Evolutionary conservation across 495 filamentous ascomycete species (phyloP).

Genomic region (Lasiosphaeris hirsuta): DNA sequence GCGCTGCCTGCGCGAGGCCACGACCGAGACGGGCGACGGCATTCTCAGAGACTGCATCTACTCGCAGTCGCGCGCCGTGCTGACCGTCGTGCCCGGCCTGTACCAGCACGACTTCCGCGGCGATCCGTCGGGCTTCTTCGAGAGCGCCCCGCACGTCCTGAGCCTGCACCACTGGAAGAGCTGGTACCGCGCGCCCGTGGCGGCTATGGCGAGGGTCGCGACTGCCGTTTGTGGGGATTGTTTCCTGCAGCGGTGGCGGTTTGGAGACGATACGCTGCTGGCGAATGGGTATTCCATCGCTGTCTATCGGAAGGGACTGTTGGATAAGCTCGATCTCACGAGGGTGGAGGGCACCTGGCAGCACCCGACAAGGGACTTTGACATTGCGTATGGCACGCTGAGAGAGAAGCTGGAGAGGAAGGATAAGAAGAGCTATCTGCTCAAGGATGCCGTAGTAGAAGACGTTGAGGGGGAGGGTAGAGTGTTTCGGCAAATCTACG

Average conservation of each 20-base stretch:
- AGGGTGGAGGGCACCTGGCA: slow-evolving; percentile 61
- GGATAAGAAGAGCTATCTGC: slow-evolving; percentile 37
- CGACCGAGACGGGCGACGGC: slow-evolving; percentile 54
- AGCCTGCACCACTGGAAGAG: slow-evolving; percentile 67
- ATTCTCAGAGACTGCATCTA: slow-evolving; percentile 62
- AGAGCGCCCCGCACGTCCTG: slow-evolving; percentile 54
- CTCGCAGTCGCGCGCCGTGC: slow-evolving; percentile 49
- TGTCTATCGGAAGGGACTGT: slow-evolving; percentile 48
- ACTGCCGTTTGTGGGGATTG: slow-evolving; percentile 56
- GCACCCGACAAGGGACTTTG: slow-evolving; percentile 45
- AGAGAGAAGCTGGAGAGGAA: slow-evolving; percentile 26
- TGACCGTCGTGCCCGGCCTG: slow-evolving; percentile 57
- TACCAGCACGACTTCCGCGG: slow-evolving; percentile 62
- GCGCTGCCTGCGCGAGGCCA: slow-evolving; percentile 51
- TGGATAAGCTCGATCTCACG: slow-evolving; percentile 49
- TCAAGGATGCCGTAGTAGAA: slow-evolving; percentile 16
- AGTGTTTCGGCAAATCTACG: slow-evolving; percentile 28
- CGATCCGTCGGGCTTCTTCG: slow-evolving; percentile 61
- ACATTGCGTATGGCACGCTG: slow-evolving; percentile 52
- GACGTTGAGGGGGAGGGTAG: background rate
- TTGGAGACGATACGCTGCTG: slow-evolving; percentile 56
- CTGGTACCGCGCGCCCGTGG: slow-evolving; percentile 46
- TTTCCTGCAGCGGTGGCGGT: slow-evolving; percentile 61
- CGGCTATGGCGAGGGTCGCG: slow-evolving; percentile 54
- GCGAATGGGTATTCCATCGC: slow-evolving; percentile 62